Base-by-base conservation (phyloP, 2,329 filamentous ascomycete species). In the Aspergillus terreus region DNA sequence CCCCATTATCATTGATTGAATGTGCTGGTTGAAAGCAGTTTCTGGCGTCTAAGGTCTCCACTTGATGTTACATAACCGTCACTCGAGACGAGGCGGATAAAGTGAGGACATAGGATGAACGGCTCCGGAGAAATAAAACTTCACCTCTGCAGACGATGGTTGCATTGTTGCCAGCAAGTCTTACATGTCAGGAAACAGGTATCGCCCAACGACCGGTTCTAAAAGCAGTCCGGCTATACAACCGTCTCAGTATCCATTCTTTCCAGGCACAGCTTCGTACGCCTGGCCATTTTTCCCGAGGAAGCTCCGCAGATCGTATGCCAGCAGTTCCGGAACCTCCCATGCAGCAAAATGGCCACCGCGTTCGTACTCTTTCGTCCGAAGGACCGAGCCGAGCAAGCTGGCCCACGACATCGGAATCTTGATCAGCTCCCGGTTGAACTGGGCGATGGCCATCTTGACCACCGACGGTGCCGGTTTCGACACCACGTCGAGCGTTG, bases 261-360 rank as follows among this genome's bases (percentile, higher is more conserved):
- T 69, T 6, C 64, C 67, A 9, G 58, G n/a, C 9, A 75, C 58
- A 12, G 62, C 64, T 11, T 61, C 64, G 56, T 65, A 72, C 2
- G 68, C 71, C 36, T 65, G 65, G 14, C 71, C 71, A 15, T 63
- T 60, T 49, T 70, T 78, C 4, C 74, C 71, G 58, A 80, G 73
- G 68, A 81, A 79, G 33, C 67, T 68, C 54, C 69, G 68, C 56
- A 81, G 50, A 66, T 81, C 78, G 3, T 55, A 58, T 2, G 68
- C 71, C 45, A 81, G 65, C 6, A 71, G 61, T 50, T 77, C 72
- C 1, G 79, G 79, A 6, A 66, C 63, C 60, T 82, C 78, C 69
- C 73, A 78, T 12, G 78, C 77, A 5, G 77, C 78, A 63, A 81
- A 82, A 65, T 81, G 78, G 0, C 79, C 78, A 4, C 78, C 78